These are phyloP conservation scores for Astragalus membranaceus DNA, from an alignment of 306 rosid species.

Conservation along the genomic window DNA sequence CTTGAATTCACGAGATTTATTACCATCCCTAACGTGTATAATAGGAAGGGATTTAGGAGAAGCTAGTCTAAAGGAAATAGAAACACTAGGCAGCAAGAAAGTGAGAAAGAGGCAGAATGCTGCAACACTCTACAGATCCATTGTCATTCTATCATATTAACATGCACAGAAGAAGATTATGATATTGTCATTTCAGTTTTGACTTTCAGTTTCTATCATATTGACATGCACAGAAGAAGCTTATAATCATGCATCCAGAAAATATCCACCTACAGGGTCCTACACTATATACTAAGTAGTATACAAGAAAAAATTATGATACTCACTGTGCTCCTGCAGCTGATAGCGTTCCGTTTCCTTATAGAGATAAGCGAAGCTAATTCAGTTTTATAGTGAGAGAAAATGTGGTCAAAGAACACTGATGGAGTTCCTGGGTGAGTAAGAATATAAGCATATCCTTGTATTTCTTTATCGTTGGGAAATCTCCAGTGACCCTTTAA, in stretches of 20 bases:
- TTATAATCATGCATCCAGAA: background rate
- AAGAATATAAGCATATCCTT: constrained; percentile 96
- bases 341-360: constrained; percentile 57
- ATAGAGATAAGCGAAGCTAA: constrained; percentile 51
- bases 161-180: background rate
- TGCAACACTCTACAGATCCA: background rate
- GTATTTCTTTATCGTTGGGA: constrained; percentile 84
- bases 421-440: constrained; percentile 98
- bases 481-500: constrained; percentile 99
- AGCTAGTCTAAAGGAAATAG: background rate
- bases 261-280: background rate
- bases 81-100: background rate
- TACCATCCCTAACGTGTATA: background rate
- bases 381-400: constrained; percentile 61
- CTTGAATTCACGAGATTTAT: too few relatives aligned
- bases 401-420: constrained; percentile 80
- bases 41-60: background rate
- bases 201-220: too few relatives aligned
- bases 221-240: background rate
- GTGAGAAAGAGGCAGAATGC: background rate
- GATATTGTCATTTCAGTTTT: too few relatives aligned
- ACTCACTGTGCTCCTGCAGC: constrained; percentile 85
- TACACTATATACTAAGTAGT: background rate
- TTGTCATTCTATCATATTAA: background rate
- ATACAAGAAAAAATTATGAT: background rate